These are phyloP conservation scores for Cucumis melo DNA, from an alignment of 306 rosid species.

Conservation along the genomic window DNA sequence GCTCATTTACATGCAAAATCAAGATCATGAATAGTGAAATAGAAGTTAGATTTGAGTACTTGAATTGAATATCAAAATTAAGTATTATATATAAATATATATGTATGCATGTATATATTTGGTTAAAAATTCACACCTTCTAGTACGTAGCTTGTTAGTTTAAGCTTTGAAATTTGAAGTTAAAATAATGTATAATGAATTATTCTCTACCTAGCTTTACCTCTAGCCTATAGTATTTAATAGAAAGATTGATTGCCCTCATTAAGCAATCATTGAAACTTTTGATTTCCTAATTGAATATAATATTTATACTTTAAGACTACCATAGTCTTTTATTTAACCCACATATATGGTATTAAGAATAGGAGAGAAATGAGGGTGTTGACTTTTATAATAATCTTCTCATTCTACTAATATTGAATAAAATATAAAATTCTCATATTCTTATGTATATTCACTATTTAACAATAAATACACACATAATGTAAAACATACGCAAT, in stretches of 20 bases:
- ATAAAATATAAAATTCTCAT: too few species aligned
- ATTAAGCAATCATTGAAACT: background rate
- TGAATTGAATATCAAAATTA: background rate
- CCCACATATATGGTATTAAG: background rate
- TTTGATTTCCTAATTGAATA: background rate
- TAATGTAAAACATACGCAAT: too few species aligned
- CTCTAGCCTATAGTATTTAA: background rate
- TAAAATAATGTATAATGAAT: background rate
- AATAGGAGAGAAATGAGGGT: background rate
- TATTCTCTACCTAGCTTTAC: background rate
- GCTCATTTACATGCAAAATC: background rate
- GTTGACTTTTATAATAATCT: background rate
- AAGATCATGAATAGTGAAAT: background rate
- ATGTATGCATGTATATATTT: too few species aligned
- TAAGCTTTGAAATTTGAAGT: background rate
- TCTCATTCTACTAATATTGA: too few species aligned
- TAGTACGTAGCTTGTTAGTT: background rate
- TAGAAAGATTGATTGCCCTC: background rate
- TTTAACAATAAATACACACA: too few species aligned
- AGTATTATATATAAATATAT: background rate
- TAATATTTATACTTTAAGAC: background rate
- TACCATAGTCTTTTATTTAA: background rate
- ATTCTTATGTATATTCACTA: too few species aligned
- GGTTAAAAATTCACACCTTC: background rate
- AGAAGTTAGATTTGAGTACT: background rate